These are phyloP conservation scores for Mangifera indica DNA, from an alignment of 345 rosid species.

Conservation along the genomic window DNA sequence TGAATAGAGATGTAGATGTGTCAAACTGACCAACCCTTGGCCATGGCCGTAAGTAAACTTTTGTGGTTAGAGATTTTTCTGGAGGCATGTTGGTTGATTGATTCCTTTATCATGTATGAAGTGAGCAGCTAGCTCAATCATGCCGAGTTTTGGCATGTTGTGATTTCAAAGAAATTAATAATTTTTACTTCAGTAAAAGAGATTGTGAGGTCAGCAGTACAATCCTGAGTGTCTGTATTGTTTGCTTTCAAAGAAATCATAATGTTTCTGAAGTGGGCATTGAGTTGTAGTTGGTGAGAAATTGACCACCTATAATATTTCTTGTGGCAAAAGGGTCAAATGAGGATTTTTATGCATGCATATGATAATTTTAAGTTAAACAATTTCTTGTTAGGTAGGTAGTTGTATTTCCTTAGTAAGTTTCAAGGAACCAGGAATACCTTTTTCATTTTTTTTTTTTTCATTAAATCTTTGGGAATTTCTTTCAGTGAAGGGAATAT, in stretches of 20 bases:
- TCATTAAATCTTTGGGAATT: not conserved
- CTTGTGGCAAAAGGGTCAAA: not conserved
- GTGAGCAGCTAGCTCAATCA: conserved; percentile 3
- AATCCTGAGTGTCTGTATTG: not conserved
- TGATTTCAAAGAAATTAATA: conserved; percentile 1
- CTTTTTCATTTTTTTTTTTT: not conserved
- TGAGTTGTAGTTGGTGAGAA: conserved; percentile 25
- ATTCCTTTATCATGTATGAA: not conserved
- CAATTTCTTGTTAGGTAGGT: conserved; percentile 28
- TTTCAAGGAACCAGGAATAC: not conserved
- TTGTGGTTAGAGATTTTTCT: not conserved
- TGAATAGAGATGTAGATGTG: not conserved
- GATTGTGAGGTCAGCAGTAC: not conserved
- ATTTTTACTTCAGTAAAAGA: not conserved
- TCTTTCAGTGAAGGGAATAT: too few species aligned
- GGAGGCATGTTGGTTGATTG: not conserved
- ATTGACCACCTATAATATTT: conserved; percentile 5
- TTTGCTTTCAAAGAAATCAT: too few species aligned
- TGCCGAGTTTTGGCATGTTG: not conserved
- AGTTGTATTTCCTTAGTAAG: conserved; percentile 19
- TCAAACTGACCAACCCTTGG: conserved; percentile 1
- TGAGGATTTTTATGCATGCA: conserved; percentile 13
- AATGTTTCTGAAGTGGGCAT: too few species aligned
- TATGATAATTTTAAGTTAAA: conserved; percentile 9
- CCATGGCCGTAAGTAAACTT: not conserved